Conservation (phyloP, 2,329 filamentous ascomycete species). For the Fusarium oxysporum region DNA sequence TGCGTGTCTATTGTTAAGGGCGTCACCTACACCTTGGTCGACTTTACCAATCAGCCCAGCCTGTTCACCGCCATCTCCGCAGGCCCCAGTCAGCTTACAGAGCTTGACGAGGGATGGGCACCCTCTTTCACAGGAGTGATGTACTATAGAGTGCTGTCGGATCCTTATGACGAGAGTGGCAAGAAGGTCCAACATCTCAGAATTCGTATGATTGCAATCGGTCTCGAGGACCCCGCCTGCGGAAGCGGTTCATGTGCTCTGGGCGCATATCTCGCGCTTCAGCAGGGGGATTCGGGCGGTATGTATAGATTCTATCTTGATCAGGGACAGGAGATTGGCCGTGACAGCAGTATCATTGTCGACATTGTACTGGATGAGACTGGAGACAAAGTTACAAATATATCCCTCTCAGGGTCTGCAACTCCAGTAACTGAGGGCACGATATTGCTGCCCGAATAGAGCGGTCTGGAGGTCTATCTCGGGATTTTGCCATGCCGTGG, state of each 20-base stretch:
- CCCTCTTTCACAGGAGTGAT: background rate
- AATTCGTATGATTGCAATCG: background rate
- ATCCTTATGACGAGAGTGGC: background rate
- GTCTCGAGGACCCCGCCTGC: background rate
- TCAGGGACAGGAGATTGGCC: background rate
- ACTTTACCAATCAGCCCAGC: background rate
- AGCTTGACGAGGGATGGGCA: background rate
- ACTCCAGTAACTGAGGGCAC: slow-evolving; percentile 14
- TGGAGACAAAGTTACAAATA: background rate
- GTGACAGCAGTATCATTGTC: slow-evolving; percentile 10
- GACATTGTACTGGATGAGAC: background rate
- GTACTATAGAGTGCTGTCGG: background rate
- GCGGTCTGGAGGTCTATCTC: background rate
- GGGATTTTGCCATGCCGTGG: too few relatives aligned
- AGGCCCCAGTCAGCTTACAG: background rate
- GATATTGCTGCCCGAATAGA: slow-evolving; percentile 3
- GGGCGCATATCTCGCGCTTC: background rate
- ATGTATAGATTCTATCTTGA: background rate
- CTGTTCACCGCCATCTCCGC: background rate
- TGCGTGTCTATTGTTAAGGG: background rate
- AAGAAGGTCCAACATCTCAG: background rate
- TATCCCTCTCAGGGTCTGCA: slow-evolving; percentile 23
- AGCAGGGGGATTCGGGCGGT: background rate
- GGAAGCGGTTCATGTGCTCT: background rate
- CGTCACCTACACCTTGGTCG: background rate